Conservation (phyloP, 768 basidiomycete species). For the Rhodotorula graminis region DNA sequence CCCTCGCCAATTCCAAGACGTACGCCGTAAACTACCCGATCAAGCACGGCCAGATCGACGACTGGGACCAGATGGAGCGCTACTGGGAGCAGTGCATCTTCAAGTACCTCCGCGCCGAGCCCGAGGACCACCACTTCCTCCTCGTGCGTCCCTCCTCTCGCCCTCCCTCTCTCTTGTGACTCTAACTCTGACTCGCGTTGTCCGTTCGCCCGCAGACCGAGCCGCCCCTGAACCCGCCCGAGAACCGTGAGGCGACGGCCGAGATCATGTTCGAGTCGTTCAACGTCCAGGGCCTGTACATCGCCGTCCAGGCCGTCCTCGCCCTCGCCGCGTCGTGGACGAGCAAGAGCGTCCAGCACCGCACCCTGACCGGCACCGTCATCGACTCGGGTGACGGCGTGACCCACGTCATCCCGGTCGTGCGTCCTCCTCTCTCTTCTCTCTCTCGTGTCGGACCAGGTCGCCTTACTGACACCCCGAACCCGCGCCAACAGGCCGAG, state of each 20-base stretch:
- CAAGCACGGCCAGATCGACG: conserved; percentile 62
- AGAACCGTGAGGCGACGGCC: conserved; percentile 97
- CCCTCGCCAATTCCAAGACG: conserved; percentile 89
- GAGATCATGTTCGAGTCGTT: conserved; percentile 99
- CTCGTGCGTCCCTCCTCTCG: conserved; percentile 59
- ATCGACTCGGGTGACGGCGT: conserved; percentile 99
- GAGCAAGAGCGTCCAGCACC: conserved; percentile 58
- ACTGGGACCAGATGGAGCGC: conserved; percentile 94
- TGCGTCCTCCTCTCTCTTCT: conserved; percentile 30
- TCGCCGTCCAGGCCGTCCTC: conserved; percentile 96
- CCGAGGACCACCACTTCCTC: conserved; percentile 97
- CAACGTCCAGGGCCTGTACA: conserved; percentile 97
- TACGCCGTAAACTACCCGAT: conserved; percentile 96
- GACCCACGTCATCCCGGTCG: conserved; percentile 80
- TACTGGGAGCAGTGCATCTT: conserved; percentile 99
- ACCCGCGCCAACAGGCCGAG: conserved; percentile 57
- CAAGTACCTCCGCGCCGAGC: conserved; percentile 97
- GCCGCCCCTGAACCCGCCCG: conserved; percentile 93
- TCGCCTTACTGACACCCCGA: neutral
- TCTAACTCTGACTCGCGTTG: neutral
- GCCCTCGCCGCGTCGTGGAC: conserved; percentile 98
- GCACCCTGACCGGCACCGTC: conserved; percentile 65
- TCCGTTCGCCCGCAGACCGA: conserved; percentile 65
- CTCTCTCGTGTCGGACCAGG: conserved; percentile 48
- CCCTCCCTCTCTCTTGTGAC: neutral